phyloP scores from a whole-genome alignment of 768 basidiomycete genomes.

The Termitomyces sp. region DNA sequence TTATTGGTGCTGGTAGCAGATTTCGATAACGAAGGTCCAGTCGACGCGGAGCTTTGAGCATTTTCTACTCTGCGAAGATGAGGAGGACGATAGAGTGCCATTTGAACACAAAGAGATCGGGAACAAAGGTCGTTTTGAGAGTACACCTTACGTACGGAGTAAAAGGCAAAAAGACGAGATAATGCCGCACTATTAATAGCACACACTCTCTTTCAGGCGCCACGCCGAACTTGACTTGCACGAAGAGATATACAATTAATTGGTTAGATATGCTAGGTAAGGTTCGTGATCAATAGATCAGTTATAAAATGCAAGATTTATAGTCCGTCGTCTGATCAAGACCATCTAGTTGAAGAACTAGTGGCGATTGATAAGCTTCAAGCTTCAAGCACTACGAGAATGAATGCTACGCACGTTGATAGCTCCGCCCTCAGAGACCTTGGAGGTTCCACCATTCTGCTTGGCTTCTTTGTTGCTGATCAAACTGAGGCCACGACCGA shows the following conservation, averaged over 20 bases:
- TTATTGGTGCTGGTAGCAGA: background rate
- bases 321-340: background rate
- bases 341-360: background rate
- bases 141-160: too few species aligned
- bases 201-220: background rate
- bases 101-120: background rate
- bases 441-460: slow-evolving; percentile 54
- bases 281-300: background rate
- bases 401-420: slow-evolving; percentile 44
- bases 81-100: background rate
- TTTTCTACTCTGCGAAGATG: background rate
- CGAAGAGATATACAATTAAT: background rate
- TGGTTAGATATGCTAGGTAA: background rate
- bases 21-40: background rate
- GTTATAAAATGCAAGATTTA: background rate
- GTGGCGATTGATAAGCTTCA: background rate
- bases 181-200: background rate
- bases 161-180: background rate
- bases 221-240: background rate
- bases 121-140: background rate
- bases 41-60: background rate
- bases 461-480: slow-evolving; percentile 65
- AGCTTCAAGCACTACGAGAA: background rate
- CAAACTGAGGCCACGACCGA: slow-evolving; percentile 55
- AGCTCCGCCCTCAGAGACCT: slow-evolving; percentile 53